Evolutionary conservation across 2,329 filamentous ascomycete genomes (phyloP), one percentile per base, ranked within the genome.

Genomic region (Calonectria ilicicola): DNA sequence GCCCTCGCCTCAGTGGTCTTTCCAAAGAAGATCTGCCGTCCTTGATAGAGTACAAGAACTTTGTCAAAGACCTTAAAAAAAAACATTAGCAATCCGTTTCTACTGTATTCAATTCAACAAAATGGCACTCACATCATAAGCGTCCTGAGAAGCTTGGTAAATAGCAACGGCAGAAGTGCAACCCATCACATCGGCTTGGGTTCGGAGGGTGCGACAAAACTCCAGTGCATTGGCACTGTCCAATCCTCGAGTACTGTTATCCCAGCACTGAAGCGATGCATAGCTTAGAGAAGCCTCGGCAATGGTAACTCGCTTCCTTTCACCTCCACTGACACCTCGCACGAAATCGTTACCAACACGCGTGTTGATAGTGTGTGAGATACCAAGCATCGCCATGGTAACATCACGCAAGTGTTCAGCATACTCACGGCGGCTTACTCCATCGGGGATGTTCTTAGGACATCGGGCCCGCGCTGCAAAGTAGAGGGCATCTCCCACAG

Each of bases 401-500:
- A 93, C 91, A 80, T 94, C 91, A 9, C 91, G 88, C 77, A 93
- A 83, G 74, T 93, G 91, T 74, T 88, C 85, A 2, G 90, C 87
- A 74, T 89, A 93, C 10, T 85, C 82, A 29, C 82, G 79, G 70
- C 85, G 85, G 56, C 84, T 84, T 9, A 92, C 85, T n/a, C 91
- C 91, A 1, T 86, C 84, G 1, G 91, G 91, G 2, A 91, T 86
- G 23, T 87, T 81, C 49, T 89, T 88, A 0, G 92, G 92, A n/a
- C 91, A 88, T 58, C 92, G 88, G 5, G 93, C 92, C 26, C 89
- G 87, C 9, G 93, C 93, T 14, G 94, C 93, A 74, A 95, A 95
- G 67, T 90, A 91, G 14, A 95, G 86, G 0, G 94, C 95, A 76
- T 95, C 92, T 62, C 93, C 93, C 14, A 95, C 93, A 1, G 90